Evolutionary conservation across 2,329 filamentous ascomycete genomes (phyloP), one percentile per base, ranked within the genome.

Genomic region (Lomentospora prolificans): DNA sequence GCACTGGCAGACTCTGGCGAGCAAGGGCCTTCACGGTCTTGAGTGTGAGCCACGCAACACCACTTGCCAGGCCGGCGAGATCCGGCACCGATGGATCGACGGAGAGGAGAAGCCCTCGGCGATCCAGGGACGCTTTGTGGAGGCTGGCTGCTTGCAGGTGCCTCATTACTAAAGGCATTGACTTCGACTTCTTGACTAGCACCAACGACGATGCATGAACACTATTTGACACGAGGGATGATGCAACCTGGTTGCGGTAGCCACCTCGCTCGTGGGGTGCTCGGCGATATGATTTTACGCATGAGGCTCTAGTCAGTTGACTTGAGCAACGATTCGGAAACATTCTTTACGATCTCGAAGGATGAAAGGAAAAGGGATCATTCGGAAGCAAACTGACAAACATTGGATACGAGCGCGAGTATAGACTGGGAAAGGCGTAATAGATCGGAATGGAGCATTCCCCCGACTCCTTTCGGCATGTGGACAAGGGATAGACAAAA

Each of bases 41-140:
- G 41, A 27, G 10, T 24, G 33, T 48, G 39, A 31, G 10, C 39
- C 3, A 8, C 28, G 30, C 12, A 9, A 7, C 17, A 56, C 24
- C 41, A 55, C 10, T 9, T 46, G 41, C 41, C n/a, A 46, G 8
- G 30, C 57, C 5, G 54, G 57, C 7, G 53, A 8, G 7, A 27
- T 58, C 50, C 52, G 50, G 17, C 46, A 51, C n/a, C 55, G 25
- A 51, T 58, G 57, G 57, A 33, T n/a, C 30, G 41, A 39, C 22
- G 30, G n/a, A 25, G 39, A 53, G 44, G 17, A 19, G 19, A 12
- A 24, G 24, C 22, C 25, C n/a, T 30, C 12, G 5, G 24, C 4
- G 6, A 36, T 53, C 27, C 39, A 51, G 17, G 50, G 51, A 19
- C 28, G 19, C 14, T 58, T 58, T 24, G n/a, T 56, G 5, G 41